These are phyloP conservation scores for Xylaria sp. DNA, from an alignment of 2,329 filamentous ascomycete species.

Conservation along the genomic window DNA sequence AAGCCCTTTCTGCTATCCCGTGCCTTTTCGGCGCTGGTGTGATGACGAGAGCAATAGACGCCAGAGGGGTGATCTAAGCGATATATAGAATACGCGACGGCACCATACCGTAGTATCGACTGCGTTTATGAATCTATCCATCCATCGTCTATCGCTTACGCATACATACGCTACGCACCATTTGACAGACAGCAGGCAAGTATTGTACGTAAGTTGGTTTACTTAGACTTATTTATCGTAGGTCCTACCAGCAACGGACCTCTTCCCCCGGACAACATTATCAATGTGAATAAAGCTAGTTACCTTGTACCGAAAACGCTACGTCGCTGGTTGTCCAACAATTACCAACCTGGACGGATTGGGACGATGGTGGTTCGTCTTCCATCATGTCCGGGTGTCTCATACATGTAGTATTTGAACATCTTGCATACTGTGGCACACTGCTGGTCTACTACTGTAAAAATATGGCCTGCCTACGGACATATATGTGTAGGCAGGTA, in stretches of 20 bases:
- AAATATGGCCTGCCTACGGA: not conserved
- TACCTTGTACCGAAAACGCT: constrained; percentile 14
- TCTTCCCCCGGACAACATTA: not conserved
- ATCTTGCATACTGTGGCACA: not conserved
- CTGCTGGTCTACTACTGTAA: not conserved
- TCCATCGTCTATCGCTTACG: too few relatives aligned
- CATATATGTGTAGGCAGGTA: too few relatives aligned
- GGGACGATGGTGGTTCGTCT: not conserved
- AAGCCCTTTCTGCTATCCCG: constrained; percentile 6
- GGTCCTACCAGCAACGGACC: constrained; percentile 4
- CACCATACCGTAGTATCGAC: not conserved
- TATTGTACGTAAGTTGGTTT: too few relatives aligned
- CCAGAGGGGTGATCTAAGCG: not conserved
- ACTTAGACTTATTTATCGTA: too few relatives aligned
- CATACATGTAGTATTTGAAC: constrained; percentile 6
- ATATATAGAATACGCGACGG: not conserved
- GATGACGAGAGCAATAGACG: constrained; percentile 12
- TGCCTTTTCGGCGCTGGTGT: not conserved
- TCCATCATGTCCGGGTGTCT: constrained; percentile 19
- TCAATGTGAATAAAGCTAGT: constrained; percentile 15
- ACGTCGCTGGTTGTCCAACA: constrained; percentile 11
- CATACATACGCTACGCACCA: too few relatives aligned
- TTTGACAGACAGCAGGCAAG: too few relatives aligned
- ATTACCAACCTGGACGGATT: not conserved
- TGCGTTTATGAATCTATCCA: not conserved